Evolutionary conservation across 2,329 filamentous ascomycete genomes (phyloP), one percentile per base, ranked within the genome.

Genomic region (Colletotrichum limetticola): DNA sequence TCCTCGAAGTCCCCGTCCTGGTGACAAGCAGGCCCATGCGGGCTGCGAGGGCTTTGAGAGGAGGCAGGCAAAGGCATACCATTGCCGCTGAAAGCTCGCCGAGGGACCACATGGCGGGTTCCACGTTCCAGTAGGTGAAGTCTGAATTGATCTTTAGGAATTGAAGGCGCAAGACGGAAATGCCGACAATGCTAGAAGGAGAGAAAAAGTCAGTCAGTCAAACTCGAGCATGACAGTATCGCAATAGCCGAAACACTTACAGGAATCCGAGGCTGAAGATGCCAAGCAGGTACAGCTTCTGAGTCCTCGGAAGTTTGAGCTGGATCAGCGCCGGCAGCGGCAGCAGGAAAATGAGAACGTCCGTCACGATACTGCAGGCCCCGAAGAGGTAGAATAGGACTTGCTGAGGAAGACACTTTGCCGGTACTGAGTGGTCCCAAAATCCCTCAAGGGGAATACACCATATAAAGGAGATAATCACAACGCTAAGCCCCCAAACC

Each of bases 261-360:
- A 80, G 74, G 57, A 79, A 78, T 12, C 78, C 78, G 9, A 79
- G 75, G 30, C 75, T 76, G 66, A 80, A 80, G 46, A 79, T 78
- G 3, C 72, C 74, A 4, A 79, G 12, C 1, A 80, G 74, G n/a
- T 78, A 64, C 8, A 74, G 16, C 63, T 77, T 79, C 42, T 80
- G 78, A 11, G 61, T 53, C 16, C 16, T 52, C 0, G 76, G 71
- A 5, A 80, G 59, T 9, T 77, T 76, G 12, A 80, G 74, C 6
- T 68, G 62, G 66, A 71, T 71, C n/a, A 80, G 58, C 2, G 75
- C 77, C 1, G 78, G 79, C 49, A 80, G 64, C 1, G 79, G 78
- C 1, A 80, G 60, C 0, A 78, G 16, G n/a, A 79, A 74, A 24
- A 80, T 76, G 57, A 76, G 71, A 12, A 80, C 3, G 53, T 80